Evolutionary conservation across 2,329 filamentous ascomycete species (phyloP).

Genomic region (Cladobotryum mycophilum): DNA sequence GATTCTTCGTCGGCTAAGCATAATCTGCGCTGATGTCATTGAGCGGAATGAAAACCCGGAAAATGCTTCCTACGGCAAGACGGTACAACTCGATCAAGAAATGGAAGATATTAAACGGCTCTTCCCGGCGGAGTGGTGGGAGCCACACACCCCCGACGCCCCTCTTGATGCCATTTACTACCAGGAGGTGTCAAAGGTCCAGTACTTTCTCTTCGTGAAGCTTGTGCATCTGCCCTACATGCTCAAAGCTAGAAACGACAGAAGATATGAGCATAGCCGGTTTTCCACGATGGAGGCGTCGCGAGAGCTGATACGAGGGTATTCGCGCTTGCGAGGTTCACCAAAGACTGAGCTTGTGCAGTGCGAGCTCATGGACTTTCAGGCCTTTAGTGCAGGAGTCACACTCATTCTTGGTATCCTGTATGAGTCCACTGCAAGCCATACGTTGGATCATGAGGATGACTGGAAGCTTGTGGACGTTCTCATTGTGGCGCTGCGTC

Average conservation of each 20-base stretch:
- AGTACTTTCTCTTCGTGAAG: constrained; percentile 31
- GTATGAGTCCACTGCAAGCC: constrained; percentile 11
- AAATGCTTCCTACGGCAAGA: constrained; percentile 27
- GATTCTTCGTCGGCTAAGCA: background rate
- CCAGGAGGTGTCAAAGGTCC: constrained; percentile 31
- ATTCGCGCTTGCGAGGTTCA: constrained; percentile 23
- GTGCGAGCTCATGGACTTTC: constrained; percentile 43
- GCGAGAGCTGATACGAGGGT: constrained; percentile 33
- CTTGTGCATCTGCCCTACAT: constrained; percentile 42
- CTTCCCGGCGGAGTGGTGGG: constrained; percentile 13
- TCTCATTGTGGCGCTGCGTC: constrained; percentile 3
- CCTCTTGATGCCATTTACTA: constrained; percentile 9
- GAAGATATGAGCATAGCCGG: constrained; percentile 32
- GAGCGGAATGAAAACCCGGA: constrained; percentile 8
- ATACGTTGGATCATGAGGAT: background rate
- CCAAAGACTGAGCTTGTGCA: constrained; percentile 6
- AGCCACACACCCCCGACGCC: background rate
- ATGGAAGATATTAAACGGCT: constrained; percentile 21
- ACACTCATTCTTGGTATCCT: constrained; percentile 37
- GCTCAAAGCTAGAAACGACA: constrained; percentile 30
- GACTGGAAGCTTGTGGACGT: constrained; percentile 6
- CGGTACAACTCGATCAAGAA: constrained; percentile 35
- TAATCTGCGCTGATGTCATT: constrained; percentile 5
- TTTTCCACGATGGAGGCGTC: constrained; percentile 34
- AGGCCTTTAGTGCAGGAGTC: constrained; percentile 39